Evolutionary conservation across 176 grass and related monocot species (phyloP).

Genomic region (Eleusine coracana): DNA sequence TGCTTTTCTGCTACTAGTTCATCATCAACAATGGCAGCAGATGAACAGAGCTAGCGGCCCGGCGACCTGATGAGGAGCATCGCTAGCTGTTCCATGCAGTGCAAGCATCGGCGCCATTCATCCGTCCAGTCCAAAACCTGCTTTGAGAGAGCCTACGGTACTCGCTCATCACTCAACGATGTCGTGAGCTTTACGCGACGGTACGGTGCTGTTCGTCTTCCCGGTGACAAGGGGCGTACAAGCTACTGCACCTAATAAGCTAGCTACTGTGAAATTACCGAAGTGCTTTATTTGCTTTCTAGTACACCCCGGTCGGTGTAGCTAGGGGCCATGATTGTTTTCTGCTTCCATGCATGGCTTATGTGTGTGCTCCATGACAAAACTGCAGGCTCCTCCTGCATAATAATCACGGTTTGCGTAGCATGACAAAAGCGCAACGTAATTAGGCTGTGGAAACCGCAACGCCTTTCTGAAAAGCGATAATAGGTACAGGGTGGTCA

Average conservation of each 20-base stretch:
- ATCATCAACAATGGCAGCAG: slow-evolving; percentile 16
- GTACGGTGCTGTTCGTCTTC: slow-evolving; percentile 31
- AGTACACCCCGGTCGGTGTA: slow-evolving; percentile 7
- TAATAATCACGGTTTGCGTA: slow-evolving; percentile 25
- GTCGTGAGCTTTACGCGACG: slow-evolving; percentile 25
- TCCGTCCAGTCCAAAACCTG: not conserved
- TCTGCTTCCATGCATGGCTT: not conserved
- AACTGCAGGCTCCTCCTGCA: not conserved
- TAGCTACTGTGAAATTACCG: not conserved
- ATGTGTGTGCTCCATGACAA: slow-evolving; percentile 19
- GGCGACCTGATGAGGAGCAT: not conserved
- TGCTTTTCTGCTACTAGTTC: not conserved
- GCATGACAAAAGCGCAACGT: not conserved
- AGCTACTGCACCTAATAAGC: not conserved
- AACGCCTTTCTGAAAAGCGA: slow-evolving; percentile 31
- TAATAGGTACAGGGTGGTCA: not conserved
- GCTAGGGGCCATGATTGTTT: slow-evolving; percentile 43
- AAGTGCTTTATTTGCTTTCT: slow-evolving; percentile 26
- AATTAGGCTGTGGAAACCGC: slow-evolving; percentile 10
- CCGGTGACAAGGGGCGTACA: slow-evolving; percentile 12
- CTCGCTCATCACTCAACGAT: slow-evolving; percentile 30
- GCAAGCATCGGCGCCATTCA: not conserved
- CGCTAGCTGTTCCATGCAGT: not conserved
- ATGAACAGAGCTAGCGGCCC: not conserved
- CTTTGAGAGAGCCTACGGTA: not conserved